Base-by-base conservation (phyloP, 2,329 filamentous ascomycete genomes). In the Dactylellina cionopaga region DNA sequence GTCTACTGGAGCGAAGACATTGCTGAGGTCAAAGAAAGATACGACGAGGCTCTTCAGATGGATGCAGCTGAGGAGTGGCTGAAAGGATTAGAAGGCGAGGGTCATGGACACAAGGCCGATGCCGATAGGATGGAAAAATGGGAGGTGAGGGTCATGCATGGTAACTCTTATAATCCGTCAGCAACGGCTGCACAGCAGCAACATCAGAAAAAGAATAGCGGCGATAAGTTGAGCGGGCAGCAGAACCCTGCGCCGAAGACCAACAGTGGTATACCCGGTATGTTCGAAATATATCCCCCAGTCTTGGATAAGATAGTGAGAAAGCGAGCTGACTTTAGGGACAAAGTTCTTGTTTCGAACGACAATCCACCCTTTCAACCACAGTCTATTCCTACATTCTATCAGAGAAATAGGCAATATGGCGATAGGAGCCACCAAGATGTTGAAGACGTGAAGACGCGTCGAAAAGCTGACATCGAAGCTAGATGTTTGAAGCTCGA, bases 51-150 rank as follows among this genome's bases (percentile, higher is more conserved):
- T 59, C 86, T 87, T 76, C 80, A 82, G n/a, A 84, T 91, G 75
- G 90, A 91, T n/a, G 76, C 84, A 9, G 85, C 86, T 2, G 89
- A 92, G 75, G 91, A 93, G 79, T 95, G 91, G 91, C 83, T 88
- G 27, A 93, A 93, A 80, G 91, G 91, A 7, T 84, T 95, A 2
- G 85, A 88, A 43, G 82, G 81, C 25, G 84, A 86, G 66, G 89
- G 90, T 7, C 86, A 86, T 76, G 83, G 87, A 68, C 81, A 83
- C 51, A 85, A 87, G 75, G 83, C 82, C 9, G 87, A 90, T 78
- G 84, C 86, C 27, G 84, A 86, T 25, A 86, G 89, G 52, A 94
- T 90, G 89, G 91, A 92, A 78, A 89, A 88, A 76, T 94, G 90
- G 87, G 87, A 89, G 74, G 80, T 83, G 10, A 59, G 69, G 13